These are phyloP conservation scores for Quercus lobata DNA, from an alignment of 331 rosid species.

Conservation along the genomic window DNA sequence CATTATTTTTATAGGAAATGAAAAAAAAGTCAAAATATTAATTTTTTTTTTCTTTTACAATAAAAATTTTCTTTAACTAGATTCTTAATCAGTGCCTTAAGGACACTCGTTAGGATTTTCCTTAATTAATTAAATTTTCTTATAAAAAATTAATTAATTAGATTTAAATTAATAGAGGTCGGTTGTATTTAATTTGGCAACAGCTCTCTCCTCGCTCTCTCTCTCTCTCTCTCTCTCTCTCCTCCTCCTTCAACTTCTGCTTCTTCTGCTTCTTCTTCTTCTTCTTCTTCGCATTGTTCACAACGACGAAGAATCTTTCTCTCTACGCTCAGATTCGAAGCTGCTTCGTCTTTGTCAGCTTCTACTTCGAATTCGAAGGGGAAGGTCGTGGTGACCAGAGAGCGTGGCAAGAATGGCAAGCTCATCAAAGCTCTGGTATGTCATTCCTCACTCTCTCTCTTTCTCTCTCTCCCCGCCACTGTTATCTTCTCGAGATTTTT, in stretches of 20 bases:
- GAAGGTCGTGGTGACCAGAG: constrained; percentile 89
- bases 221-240: constrained; percentile 14
- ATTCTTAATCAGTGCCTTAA: too few relatives aligned
- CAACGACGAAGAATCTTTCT: constrained; percentile 44
- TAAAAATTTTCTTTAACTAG: too few relatives aligned
- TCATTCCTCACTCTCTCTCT: not conserved
- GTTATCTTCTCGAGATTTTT: not conserved
- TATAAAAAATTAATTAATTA: not conserved
- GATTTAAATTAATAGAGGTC: not conserved
- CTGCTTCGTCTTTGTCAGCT: constrained; percentile 23
- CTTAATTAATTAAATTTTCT: not conserved
- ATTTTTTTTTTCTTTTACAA: too few relatives aligned
- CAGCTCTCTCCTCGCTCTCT: not conserved
- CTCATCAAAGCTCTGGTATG: constrained; percentile 78
- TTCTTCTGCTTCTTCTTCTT: constrained; percentile 1
- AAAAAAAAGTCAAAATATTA: too few relatives aligned
- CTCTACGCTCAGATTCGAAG: constrained; percentile 18
- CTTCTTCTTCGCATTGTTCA: constrained; percentile 25
- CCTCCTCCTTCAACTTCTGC: constrained; percentile 2
- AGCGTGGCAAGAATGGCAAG: constrained; percentile 94
- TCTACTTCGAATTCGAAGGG: constrained; percentile 30
- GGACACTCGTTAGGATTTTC: too few relatives aligned
- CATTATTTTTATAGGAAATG: too few relatives aligned
- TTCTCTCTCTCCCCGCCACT: not conserved
- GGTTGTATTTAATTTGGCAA: not conserved